Evolutionary conservation across 140 eudicot species (phyloP), one percentile per base, ranked within the genome.

Genomic region (Stevia rebaudiana): DNA sequence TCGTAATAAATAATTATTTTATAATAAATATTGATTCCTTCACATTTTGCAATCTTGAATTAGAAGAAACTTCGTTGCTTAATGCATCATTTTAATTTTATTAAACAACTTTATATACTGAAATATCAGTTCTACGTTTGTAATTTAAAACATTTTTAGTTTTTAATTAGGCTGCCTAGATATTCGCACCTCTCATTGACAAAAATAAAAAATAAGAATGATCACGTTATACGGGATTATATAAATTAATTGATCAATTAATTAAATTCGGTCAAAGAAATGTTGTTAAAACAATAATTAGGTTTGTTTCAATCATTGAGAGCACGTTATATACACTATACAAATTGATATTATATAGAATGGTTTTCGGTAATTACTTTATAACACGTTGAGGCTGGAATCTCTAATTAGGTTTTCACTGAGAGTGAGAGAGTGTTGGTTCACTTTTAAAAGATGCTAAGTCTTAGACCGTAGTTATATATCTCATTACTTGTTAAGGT

Each of bases 231-330:
- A 8, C 39, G 79, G 60, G 52, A 48, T 13, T 46, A 46, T 71
- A 49, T 39, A 11, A 68, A 47, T 22, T 60, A 49, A 60, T 5
- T 22, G 21, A 22, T 49, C 35, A 65, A 11, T 74, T 58, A 58
- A 56, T 23, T 67, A 47, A 46, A n/a, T n/a, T 66, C 19, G 57
- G 74, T 67, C 79, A 74, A 74, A 67, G 43, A 74, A 74, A 72
- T 43, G 68, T 65, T 65, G 46, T 63, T 46, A 56, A 51, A 43
- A 53, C 43, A 65, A 55, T 56, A 65, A 66, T 74, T 67, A 37
- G 69, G 74, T 40, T 74, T 19, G 69, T 64, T 73, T 74, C 79
- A 74, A 74, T 74, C 74, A 74, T 74, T 66, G 69, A 74, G 6
- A n/a, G 25, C 79, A 74, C 68, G 79, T 74, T 74, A 66, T 28